Evolutionary conservation across 1,284 basidiomycete species (phyloP).

Genomic region (Heterobasidion parviporum): DNA sequence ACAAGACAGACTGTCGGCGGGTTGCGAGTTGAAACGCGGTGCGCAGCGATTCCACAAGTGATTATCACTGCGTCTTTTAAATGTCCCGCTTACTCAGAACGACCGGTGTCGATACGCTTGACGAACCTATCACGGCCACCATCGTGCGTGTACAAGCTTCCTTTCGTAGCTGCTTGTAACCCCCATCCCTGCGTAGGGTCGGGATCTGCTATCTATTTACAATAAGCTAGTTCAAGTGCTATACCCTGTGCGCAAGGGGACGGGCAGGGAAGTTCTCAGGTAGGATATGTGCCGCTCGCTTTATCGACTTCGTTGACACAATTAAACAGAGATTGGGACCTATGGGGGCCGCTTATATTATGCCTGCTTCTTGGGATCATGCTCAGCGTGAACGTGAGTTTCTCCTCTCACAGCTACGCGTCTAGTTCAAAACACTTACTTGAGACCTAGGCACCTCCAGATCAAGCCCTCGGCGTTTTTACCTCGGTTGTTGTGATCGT

Average conservation of each 20-base stretch:
- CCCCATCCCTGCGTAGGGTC: constrained; percentile 41
- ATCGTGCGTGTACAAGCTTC: constrained; percentile 52
- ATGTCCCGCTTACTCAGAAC: constrained; percentile 40
- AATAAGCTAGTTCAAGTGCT: constrained; percentile 88
- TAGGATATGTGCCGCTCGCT: constrained; percentile 18
- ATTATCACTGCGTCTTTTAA: not conserved
- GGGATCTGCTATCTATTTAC: constrained; percentile 85
- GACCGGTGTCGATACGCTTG: constrained; percentile 78
- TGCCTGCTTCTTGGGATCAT: constrained; percentile 82
- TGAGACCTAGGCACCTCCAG: constrained; percentile 60
- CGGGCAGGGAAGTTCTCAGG: constrained; percentile 75
- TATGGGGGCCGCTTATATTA: constrained; percentile 90
- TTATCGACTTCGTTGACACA: not conserved
- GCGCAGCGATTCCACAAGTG: constrained; percentile 15
- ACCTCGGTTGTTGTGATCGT: constrained; percentile 89
- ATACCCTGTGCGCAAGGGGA: constrained; percentile 69
- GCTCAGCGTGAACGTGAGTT: constrained; percentile 78
- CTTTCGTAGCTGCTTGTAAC: not conserved
- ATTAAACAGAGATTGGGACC: constrained; percentile 78
- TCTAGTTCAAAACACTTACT: constrained; percentile 4
- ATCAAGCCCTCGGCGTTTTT: constrained; percentile 83
- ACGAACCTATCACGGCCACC: constrained; percentile 84
- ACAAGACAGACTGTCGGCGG: constrained; percentile 68
- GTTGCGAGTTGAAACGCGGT: constrained; percentile 84
- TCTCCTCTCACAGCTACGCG: not conserved